Conservation (phyloP, 371 early-diverging fungal species). For the Saksenaea vasiformis region DNA sequence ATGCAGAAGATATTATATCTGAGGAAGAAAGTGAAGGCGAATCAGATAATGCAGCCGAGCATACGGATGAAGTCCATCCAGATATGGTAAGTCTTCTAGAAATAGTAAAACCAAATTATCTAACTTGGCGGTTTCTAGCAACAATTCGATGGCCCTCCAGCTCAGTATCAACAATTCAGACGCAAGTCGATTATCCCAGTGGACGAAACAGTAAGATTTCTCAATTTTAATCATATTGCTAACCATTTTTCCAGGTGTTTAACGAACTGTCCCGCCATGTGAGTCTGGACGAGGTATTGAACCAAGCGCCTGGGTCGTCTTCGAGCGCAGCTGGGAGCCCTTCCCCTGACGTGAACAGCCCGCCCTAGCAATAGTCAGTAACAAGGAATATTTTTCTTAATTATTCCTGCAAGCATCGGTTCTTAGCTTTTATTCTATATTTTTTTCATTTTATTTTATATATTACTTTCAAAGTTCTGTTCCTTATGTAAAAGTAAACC, state of each 20-base stretch:
- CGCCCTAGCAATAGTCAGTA: neutral
- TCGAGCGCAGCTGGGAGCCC: constrained; percentile 2
- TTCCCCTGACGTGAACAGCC: neutral
- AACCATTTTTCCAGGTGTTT: constrained; percentile 48
- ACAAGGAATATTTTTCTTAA: neutral
- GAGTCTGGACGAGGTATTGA: constrained; percentile 82
- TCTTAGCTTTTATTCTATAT: neutral
- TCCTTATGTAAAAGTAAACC: constrained; percentile 1
- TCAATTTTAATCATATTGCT: neutral
- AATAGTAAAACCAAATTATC: neutral
- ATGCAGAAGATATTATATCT: constrained; percentile 30
- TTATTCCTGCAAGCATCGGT: neutral
- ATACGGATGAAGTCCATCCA: constrained; percentile 45
- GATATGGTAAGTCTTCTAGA: constrained; percentile 39
- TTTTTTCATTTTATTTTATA: no score
- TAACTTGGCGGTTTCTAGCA: constrained; percentile 33
- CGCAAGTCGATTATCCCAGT: constrained; percentile 93
- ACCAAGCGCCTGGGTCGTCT: constrained; percentile 47
- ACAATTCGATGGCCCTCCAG: constrained; percentile 67
- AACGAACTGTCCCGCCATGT: constrained; percentile 83
- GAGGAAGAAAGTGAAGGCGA: constrained; percentile 29
- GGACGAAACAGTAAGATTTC: constrained; percentile 63
- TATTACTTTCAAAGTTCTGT: neutral
- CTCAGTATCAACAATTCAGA: constrained; percentile 75
- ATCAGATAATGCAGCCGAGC: constrained; percentile 20